Base-by-base conservation (phyloP, 2,329 filamentous ascomycete genomes). In the Volutella citrinella region DNA sequence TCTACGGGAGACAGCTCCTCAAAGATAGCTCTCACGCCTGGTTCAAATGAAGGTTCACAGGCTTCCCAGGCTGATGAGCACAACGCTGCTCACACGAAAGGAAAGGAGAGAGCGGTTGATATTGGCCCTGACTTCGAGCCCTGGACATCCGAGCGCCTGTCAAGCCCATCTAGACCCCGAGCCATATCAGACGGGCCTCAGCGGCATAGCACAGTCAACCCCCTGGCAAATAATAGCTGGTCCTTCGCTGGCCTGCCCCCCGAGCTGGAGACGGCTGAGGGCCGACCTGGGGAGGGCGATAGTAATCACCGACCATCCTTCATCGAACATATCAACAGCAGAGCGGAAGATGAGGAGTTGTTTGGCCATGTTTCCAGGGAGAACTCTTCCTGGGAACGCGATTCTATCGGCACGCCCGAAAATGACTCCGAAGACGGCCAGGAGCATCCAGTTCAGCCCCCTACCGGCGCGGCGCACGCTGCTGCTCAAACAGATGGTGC, bases 141-240 rank as follows among this genome's bases (percentile, higher is more conserved):
- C 2, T 40, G 38, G 25, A 35, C 38, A 22, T 29, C 29, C 15
- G 40, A 43, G n/a, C 32, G 40, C 6, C 22, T 40, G 5, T 31
- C 45, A 32, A 45, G 45, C 30, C 27, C 53, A 19, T 49, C 59
- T 13, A 61, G 77, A 22, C 74, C 72, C 13, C 65, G 78, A 26
- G 68, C 78, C 18, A 64, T 69, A 30, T 81, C 78, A 1, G 78
- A 81, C 47, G 77, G 77, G 0, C 74, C 74, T 5, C 64, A 63
- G 26, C 51, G 56, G 6, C 61, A 60, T 5, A 59, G 65, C 8
- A 56, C 57, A 4, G 60, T 70, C 33, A 72, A 78, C 31, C 71
- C 73, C 1, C 53, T 82, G 12, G 77, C 69, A 2, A 76, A 76
- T 51, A 80, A 80, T 42, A 81, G 63, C 45, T 83, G 78, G 79